Evolutionary conservation across 2,329 filamentous ascomycete genomes (phyloP).

Genomic region (Xylaria sp.): DNA sequence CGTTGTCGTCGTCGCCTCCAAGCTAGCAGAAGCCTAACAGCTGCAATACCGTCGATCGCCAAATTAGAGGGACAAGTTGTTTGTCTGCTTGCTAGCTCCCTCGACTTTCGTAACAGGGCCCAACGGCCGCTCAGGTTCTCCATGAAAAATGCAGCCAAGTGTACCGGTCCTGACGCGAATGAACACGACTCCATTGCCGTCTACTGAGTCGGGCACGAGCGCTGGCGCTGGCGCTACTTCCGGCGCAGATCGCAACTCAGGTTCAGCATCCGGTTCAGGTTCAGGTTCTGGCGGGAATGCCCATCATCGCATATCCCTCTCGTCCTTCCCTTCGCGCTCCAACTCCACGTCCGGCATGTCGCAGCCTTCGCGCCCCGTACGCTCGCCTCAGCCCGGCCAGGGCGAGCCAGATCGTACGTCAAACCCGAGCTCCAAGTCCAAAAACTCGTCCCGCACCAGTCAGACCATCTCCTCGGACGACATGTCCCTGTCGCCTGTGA

Average conservation of each 20-base stretch:
- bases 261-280: neutral
- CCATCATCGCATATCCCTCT: slow-evolving; percentile 52
- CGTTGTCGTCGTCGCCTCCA: too few relatives aligned
- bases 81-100: neutral
- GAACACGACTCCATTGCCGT: slow-evolving; percentile 34
- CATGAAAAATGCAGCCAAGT: slow-evolving; percentile 36
- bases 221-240: neutral
- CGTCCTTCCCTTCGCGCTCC: slow-evolving; percentile 57
- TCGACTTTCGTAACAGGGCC: neutral
- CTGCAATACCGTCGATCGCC: too few relatives aligned
- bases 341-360: slow-evolving; percentile 50
- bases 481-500: slow-evolving; percentile 51
- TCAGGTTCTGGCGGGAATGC: slow-evolving; percentile 5
- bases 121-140: slow-evolving; percentile 34
- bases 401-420: slow-evolving; percentile 52
- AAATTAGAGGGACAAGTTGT: too few relatives aligned
- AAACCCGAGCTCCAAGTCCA: slow-evolving; percentile 55
- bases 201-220: slow-evolving; percentile 24
- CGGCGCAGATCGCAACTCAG: too few relatives aligned
- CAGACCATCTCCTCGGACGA: slow-evolving; percentile 53
- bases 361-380: slow-evolving; percentile 46
- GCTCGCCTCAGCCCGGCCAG: slow-evolving; percentile 49
- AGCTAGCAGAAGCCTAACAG: too few relatives aligned
- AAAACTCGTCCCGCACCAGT: slow-evolving; percentile 48
- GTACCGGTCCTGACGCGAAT: slow-evolving; percentile 41